Base-by-base conservation (phyloP, 2,329 filamentous ascomycete species). In the Penicillium brasilianum region DNA sequence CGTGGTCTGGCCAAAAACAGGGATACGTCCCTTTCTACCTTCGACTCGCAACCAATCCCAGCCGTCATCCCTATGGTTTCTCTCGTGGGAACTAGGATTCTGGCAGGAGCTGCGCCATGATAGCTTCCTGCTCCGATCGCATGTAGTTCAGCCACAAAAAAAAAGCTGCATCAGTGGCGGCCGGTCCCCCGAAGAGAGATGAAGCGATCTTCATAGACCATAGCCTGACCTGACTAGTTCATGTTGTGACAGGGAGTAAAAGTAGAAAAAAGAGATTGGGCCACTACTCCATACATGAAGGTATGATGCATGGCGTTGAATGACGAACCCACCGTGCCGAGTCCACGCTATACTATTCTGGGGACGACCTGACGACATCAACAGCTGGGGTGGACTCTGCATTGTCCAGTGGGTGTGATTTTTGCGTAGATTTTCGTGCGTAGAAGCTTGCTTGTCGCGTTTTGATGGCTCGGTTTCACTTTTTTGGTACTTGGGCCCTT, bases 331-430 rank as follows among this genome's bases (percentile, higher is more conserved):
- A 16, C 50, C 34, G 20, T 28, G 36, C 14, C 30, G 7, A 39
- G n/a, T 20, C 4, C 18, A 39, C 20, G 20, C 50, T 52, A 20
- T 7, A 39, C 50, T 52, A 30, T n/a, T 36, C 32, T 2, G 28
- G 46, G 44, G 32, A 13, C 32, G 58, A 64, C 63, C 62, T 66
- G 66, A 68, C 58, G 54, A 65, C 58, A 63, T 55, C 52, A 58
- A 32, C 58, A 56, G 49, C 50, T 28, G 49, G 44, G 44, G 43
- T 57, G 28, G 48, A 57, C 51, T 56, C 48, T 48, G 51, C 59
- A 46, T 20, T 60, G 43, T 48, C 56, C 50, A 59, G 60, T 58
- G 57, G 36, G 56, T 50, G 55, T 62, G 32, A 57, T 39, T 51
- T 50, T 50, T 52, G 50, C 11, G 18, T 22, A 16, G 4, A 36